phyloP scores from a whole-genome alignment of 2,329 filamentous ascomycete genomes.

The Curvularia hawaiiensis region DNA sequence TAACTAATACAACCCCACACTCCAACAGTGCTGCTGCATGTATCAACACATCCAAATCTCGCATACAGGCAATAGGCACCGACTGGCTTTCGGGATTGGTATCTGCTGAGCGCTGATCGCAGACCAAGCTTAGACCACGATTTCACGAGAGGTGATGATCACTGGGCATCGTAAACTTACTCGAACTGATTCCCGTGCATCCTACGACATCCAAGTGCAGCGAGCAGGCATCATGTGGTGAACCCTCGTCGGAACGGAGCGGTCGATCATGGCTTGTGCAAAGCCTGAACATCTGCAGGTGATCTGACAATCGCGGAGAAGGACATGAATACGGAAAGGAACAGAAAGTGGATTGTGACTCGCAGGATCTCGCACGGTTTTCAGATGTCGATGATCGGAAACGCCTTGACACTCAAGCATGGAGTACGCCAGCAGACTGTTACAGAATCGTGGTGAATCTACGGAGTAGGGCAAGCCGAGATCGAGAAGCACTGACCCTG shows the following conservation, averaged over 20 bases:
- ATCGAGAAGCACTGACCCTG: constrained; percentile 1
- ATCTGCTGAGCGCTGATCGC: background rate
- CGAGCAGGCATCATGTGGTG: background rate
- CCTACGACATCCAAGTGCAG: background rate
- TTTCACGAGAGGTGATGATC: background rate
- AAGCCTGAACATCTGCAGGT: background rate
- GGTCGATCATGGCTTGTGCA: background rate
- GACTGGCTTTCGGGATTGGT: background rate
- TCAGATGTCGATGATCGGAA: background rate
- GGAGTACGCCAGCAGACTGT: background rate
- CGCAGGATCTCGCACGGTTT: background rate
- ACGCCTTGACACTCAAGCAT: background rate
- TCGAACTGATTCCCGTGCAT: background rate
- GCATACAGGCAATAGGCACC: no score
- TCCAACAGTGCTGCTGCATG: background rate
- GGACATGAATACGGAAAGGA: background rate
- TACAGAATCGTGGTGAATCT: background rate
- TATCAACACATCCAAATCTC: background rate
- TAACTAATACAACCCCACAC: background rate
- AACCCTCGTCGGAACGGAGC: constrained; percentile 1
- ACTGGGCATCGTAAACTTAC: background rate
- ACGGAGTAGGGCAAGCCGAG: constrained; percentile 8
- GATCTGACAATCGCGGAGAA: background rate
- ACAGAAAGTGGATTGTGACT: background rate
- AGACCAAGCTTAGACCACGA: background rate